A percentile compares a stretch with the other conserved stretches of the same genome.
Conservation (phyloP, 371 early-diverging fungal species). For the Mucor ambiguus region DNA sequence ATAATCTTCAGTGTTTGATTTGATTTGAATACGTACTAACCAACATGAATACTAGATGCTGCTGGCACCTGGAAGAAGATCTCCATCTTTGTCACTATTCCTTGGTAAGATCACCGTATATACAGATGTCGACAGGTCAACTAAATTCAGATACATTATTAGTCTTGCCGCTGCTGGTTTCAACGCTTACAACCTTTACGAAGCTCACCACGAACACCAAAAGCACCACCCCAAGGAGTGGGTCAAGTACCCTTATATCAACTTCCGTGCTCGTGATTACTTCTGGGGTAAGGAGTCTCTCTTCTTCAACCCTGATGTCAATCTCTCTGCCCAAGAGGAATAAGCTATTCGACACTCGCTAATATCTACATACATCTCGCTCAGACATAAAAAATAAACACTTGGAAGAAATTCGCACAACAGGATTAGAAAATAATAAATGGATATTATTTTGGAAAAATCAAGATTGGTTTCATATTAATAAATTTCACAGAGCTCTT, state of each 20-base stretch:
- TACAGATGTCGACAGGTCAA: not conserved
- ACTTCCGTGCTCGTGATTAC: conserved; percentile 41
- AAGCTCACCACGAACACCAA: conserved; percentile 41
- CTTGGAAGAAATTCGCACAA: not conserved
- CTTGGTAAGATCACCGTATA: conserved; percentile 37
- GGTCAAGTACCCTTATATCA: conserved; percentile 51
- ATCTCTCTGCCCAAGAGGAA: conserved; percentile 37
- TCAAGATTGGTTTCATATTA: not conserved
- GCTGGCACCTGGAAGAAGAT: conserved; percentile 58
- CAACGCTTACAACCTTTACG: conserved; percentile 50
- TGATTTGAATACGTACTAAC: not conserved
- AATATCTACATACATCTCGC: not conserved
- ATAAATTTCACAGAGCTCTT: not conserved
- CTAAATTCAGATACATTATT: not conserved
- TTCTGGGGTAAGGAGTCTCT: conserved; percentile 57
- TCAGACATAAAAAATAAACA: conserved; percentile 3
- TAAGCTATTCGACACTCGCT: conserved; percentile 3
- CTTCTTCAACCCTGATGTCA: conserved; percentile 56
- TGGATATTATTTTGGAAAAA: not conserved
- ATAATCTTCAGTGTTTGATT: not conserved
- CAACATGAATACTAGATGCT: conserved; percentile 29
- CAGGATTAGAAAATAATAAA: not conserved
- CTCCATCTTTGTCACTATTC: conserved; percentile 49
- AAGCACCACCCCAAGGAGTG: conserved; percentile 47
- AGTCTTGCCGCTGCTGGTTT: conserved; percentile 47